Evolutionary conservation across 2,329 filamentous ascomycete species (phyloP).

Genomic region (Botryotinia globosa): DNA sequence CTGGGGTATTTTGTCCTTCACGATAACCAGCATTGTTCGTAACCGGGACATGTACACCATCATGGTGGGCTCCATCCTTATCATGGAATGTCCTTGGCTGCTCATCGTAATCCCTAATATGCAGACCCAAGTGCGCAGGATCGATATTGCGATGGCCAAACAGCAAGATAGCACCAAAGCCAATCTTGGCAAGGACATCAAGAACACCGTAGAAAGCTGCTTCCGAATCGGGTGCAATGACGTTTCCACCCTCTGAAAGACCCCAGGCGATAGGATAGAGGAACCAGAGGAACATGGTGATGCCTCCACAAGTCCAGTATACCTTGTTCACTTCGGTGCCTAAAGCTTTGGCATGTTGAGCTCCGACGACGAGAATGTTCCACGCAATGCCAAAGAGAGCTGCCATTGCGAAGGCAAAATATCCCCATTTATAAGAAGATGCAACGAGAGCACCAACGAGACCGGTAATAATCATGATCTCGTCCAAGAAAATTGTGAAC

Average conservation of each 20-base stretch:
- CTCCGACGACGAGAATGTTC: constrained; percentile 55
- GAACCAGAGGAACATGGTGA: constrained; percentile 61
- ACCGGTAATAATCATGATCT: constrained; percentile 65
- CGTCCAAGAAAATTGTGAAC: constrained; percentile 59
- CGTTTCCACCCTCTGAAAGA: constrained; percentile 60
- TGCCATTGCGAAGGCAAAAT: constrained; percentile 55
- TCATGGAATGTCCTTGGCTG: not conserved
- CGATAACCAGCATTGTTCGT: not conserved
- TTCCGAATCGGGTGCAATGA: constrained; percentile 64
- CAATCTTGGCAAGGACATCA: constrained; percentile 62
- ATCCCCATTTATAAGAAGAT: constrained; percentile 66
- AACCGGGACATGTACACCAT: not conserved
- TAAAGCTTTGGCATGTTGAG: constrained; percentile 52
- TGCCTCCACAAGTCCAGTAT: constrained; percentile 55
- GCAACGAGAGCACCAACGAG: constrained; percentile 62
- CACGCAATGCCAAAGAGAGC: constrained; percentile 60
- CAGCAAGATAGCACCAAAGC: constrained; percentile 59
- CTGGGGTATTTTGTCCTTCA: not conserved
- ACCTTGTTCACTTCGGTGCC: constrained; percentile 52
- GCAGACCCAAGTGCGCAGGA: constrained; percentile 22
- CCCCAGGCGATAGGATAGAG: constrained; percentile 65
- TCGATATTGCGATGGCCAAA: constrained; percentile 61
- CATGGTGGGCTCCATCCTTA: too few species aligned
- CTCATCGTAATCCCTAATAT: constrained; percentile 14
- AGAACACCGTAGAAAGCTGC: constrained; percentile 66